Percentiles rank a stretch among this genome's conserved stretches.
Evolutionary conservation across 768 basidiomycete species (phyloP).

Genomic region (Mrakia gelida): DNA sequence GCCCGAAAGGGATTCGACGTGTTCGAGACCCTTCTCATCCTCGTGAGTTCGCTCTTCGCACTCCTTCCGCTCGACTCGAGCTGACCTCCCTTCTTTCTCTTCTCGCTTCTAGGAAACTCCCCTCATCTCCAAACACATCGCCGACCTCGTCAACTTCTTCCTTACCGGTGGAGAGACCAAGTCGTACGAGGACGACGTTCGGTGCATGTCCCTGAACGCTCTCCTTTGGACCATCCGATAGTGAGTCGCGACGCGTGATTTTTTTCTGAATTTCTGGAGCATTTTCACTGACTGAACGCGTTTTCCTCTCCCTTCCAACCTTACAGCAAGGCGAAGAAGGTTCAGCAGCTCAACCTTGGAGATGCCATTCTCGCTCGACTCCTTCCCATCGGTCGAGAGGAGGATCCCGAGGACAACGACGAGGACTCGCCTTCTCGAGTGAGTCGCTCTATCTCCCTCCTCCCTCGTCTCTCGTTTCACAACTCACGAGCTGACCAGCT

Average conservation of each 20-base stretch:
- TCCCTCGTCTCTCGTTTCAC: not conserved
- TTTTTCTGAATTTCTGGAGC: not conserved
- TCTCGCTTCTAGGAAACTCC: slow-evolving; percentile 70
- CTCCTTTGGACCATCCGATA: slow-evolving; percentile 97
- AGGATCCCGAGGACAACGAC: slow-evolving; percentile 72
- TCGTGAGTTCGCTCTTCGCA: slow-evolving; percentile 53
- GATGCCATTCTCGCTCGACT: slow-evolving; percentile 81
- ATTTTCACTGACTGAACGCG: not conserved
- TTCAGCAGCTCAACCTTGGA: slow-evolving; percentile 79
- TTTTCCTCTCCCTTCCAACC: slow-evolving; percentile 4
- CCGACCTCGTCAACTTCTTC: slow-evolving; percentile 82
- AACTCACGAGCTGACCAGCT: not conserved
- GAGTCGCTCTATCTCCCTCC: slow-evolving; percentile 45
- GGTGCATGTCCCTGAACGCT: slow-evolving; percentile 84
- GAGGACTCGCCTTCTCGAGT: slow-evolving; percentile 74
- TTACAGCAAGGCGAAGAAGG: slow-evolving; percentile 87
- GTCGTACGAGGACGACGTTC: slow-evolving; percentile 68
- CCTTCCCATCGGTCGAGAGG: slow-evolving; percentile 89
- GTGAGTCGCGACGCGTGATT: slow-evolving; percentile 48
- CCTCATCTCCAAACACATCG: slow-evolving; percentile 81
- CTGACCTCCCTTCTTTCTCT: not conserved
- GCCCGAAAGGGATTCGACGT: slow-evolving; percentile 92
- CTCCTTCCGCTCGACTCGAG: not conserved
- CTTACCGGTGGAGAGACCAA: slow-evolving; percentile 76
- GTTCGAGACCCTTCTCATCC: slow-evolving; percentile 88